Conservation (phyloP, 371 early-diverging fungal species). For the Nematocida major region DNA sequence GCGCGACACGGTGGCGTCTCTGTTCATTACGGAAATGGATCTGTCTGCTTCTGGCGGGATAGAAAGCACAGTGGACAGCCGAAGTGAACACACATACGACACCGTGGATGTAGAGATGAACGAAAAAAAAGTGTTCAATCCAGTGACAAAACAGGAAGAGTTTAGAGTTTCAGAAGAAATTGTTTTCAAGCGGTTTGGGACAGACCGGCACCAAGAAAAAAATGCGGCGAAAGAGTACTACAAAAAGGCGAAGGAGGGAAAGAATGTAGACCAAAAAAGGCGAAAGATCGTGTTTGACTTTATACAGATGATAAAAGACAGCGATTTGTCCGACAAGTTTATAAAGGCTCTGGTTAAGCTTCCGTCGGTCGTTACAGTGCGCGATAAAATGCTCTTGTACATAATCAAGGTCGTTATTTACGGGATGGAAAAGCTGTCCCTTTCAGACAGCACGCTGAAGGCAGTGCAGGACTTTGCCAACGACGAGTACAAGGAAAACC, state of each 20-base stretch:
- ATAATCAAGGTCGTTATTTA: background rate
- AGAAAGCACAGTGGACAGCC: background rate
- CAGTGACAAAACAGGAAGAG: conserved; percentile 33
- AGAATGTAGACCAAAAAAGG: conserved; percentile 27
- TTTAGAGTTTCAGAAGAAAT: conserved; percentile 25
- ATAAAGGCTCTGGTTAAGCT: conserved; percentile 13
- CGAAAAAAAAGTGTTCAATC: conserved; percentile 22
- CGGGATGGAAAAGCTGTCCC: background rate
- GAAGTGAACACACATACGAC: background rate
- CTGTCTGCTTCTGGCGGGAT: background rate
- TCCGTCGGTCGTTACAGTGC: background rate
- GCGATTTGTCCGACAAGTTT: background rate
- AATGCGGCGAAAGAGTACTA: background rate
- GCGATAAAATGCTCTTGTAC: background rate
- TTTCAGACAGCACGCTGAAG: background rate
- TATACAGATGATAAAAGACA: conserved; percentile 22
- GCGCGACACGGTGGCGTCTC: conserved; percentile 39
- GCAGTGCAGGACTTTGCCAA: conserved; percentile 1
- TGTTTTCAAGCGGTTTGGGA: conserved; percentile 6
- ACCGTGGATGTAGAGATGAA: background rate
- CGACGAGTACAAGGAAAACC: background rate
- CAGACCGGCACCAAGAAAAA: background rate
- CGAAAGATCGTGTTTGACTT: conserved; percentile 27
- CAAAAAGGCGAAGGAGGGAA: conserved; percentile 23
- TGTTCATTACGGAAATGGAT: conserved; percentile 48